A percentile compares a stretch with the other conserved stretches of the same genome.
Conservation (phyloP, 2,329 filamentous ascomycete genomes). For the Dactylellina sp. region DNA sequence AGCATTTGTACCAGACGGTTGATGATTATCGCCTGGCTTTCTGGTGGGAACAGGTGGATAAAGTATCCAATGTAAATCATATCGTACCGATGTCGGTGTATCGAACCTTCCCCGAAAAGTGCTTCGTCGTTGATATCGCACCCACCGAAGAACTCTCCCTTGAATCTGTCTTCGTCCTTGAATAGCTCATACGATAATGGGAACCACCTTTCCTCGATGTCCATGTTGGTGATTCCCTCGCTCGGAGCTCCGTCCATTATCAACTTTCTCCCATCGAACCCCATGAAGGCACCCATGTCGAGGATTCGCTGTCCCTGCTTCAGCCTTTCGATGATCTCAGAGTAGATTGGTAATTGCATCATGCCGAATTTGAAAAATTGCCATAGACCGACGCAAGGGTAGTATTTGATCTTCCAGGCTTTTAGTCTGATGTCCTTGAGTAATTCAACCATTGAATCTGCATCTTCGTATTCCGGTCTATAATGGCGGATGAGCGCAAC, state of each 20-base stretch:
- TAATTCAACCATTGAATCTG: slow-evolving; percentile 31
- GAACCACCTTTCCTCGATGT: slow-evolving; percentile 49
- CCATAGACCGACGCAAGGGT: slow-evolving; percentile 64
- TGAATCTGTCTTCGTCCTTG: slow-evolving; percentile 38
- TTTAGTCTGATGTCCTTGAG: slow-evolving; percentile 57
- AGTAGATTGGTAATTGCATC: slow-evolving; percentile 61
- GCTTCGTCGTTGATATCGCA: slow-evolving; percentile 50
- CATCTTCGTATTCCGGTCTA: slow-evolving; percentile 41
- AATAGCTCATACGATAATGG: slow-evolving; percentile 48
- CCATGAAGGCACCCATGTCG: slow-evolving; percentile 56
- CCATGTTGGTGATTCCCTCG: slow-evolving; percentile 52
- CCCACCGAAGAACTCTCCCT: slow-evolving; percentile 50
- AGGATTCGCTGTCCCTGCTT: slow-evolving; percentile 53
- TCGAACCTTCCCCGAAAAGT: slow-evolving; percentile 41
- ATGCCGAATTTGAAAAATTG: slow-evolving; percentile 64
- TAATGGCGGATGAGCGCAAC: slow-evolving; percentile 38
- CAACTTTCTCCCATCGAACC: slow-evolving; percentile 48
- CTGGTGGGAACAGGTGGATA: slow-evolving; percentile 52
- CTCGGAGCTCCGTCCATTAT: slow-evolving; percentile 47
- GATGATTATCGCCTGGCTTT: slow-evolving; percentile 31
- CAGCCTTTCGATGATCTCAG: slow-evolving; percentile 60
- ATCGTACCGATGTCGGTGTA: slow-evolving; percentile 49
- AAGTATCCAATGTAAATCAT: slow-evolving; percentile 55
- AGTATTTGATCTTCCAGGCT: slow-evolving; percentile 63
- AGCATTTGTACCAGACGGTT: slow-evolving; percentile 46